phyloP scores from a whole-genome alignment of 1,284 basidiomycete species.

The Apiotrichum porosum region DNA sequence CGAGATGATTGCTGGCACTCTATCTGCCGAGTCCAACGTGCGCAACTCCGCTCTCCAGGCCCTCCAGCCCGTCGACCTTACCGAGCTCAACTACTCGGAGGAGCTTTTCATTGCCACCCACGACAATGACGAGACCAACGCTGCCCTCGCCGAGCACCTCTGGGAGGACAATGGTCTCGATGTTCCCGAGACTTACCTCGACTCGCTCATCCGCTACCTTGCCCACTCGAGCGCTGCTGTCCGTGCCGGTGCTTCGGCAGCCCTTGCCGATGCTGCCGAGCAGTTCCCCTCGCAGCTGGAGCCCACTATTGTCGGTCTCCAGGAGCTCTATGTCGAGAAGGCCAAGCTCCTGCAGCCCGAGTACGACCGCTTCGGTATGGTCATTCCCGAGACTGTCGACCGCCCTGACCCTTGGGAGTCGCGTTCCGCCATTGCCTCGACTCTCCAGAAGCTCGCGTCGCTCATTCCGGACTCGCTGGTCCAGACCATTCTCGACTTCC shows the following conservation, averaged over 20 bases:
- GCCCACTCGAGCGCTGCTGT: slow-evolving; percentile 79
- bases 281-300: slow-evolving; percentile 66
- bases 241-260: slow-evolving; percentile 64
- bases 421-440: slow-evolving; percentile 68
- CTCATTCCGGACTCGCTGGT: slow-evolving; percentile 64
- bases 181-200: slow-evolving; percentile 68
- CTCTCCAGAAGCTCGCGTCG: slow-evolving; percentile 68
- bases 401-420: slow-evolving; percentile 88
- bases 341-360: slow-evolving; percentile 83
- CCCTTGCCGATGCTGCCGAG: slow-evolving; percentile 72
- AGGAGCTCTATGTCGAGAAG: slow-evolving; percentile 78
- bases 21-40: slow-evolving; percentile 84
- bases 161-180: slow-evolving; percentile 98
- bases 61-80: slow-evolving; percentile 87
- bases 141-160: slow-evolving; percentile 69
- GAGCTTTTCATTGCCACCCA: slow-evolving; percentile 86
- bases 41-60: slow-evolving; percentile 88
- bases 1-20: slow-evolving; percentile 66
- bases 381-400: slow-evolving; percentile 83
- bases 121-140: slow-evolving; percentile 89
- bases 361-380: slow-evolving; percentile 88
- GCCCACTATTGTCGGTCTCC: slow-evolving; percentile 55
- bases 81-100: slow-evolving; percentile 86
- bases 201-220: slow-evolving; percentile 63
- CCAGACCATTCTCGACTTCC: slow-evolving; percentile 77